Base-by-base conservation (phyloP, 176 grass and related monocot genomes). In the Aegilops umbellulata region DNA sequence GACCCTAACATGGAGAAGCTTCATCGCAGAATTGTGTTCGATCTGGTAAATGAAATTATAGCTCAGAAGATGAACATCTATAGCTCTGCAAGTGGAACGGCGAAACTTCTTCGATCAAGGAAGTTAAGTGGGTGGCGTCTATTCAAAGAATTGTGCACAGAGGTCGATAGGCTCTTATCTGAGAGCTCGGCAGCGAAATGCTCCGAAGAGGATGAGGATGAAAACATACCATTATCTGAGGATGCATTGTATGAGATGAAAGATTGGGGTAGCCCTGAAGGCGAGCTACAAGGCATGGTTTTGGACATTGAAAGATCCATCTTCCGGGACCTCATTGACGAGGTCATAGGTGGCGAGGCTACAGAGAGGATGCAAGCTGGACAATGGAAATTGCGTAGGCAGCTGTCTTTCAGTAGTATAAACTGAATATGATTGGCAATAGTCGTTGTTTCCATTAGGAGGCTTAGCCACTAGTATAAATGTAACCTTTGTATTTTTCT, bases 301-400 rank as follows among this genome's bases (percentile, higher is more conserved):
- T 83, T 87, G 82, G 88, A 99, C n/a, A 94, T 99, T 4, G 97
- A 96, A 62, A 92, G 88, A 72, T 88, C 66, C 63, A 91, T 99
- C 42, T 95, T 93, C 72, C 92, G 84, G 83, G 94, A 91, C 72
- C 90, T 99, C 49, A 82, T 99, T 11, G 90, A 90, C 4, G 94
- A 99, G 80, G 61, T 94, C 51, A 53, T 94, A 69, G 30, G 75
- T 3, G 23, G 44, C 3, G 91, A 87, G 65, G 65, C 51, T 78
- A 79, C 65, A 31, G 82, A 81, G 30, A 80, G 74, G 60, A 69
- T 61, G 61, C 86, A 90, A 65, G 73, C 23, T 76, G 81, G 63
- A 61, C 86, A 87, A 44, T 74, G 74, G 39, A 98, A 81, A 41
- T 57, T 84, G 64, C 60, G 83, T 23, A 92, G 88, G 86, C 90